Evolutionary conservation across 257 asterid species (phyloP).

Genomic region (Hygrophila difformis): DNA sequence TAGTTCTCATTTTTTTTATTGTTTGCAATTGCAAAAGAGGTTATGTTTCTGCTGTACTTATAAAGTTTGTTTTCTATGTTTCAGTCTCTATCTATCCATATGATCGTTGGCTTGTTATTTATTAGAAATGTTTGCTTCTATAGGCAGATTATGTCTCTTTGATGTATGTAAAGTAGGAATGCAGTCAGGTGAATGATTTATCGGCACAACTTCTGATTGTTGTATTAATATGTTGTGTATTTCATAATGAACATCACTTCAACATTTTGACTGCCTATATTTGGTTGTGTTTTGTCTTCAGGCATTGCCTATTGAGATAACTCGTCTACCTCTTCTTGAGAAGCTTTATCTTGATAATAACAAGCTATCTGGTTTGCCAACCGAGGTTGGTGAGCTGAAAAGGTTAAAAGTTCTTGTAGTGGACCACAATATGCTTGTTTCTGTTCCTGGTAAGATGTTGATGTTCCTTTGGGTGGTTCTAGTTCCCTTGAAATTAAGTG

Average conservation of each 20-base stretch:
- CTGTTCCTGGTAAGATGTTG: conserved; percentile 82
- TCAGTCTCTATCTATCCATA: too few relatives aligned
- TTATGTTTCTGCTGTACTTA: conserved; percentile 12
- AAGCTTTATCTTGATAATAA: conserved; percentile 88
- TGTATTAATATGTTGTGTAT: too few relatives aligned
- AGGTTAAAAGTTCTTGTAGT: conserved; percentile 84
- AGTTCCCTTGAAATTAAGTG: too few relatives aligned
- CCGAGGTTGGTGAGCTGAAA: conserved; percentile 91
- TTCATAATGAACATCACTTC: conserved; percentile 11
- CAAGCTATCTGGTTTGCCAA: conserved; percentile 80
- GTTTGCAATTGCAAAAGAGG: too few relatives aligned
- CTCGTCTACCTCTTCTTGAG: conserved; percentile 84
- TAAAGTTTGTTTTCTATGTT: too few relatives aligned
- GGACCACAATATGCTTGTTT: conserved; percentile 76
- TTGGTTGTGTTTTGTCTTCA: conserved; percentile 25
- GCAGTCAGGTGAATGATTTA: conserved; percentile 3
- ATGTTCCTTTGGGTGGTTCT: not conserved
- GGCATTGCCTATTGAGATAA: conserved; percentile 88
- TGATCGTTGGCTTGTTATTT: too few relatives aligned
- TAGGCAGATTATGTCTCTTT: conserved; percentile 6
- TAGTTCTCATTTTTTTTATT: too few relatives aligned
- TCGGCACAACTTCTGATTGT: conserved; percentile 8
- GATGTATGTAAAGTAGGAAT: not conserved
- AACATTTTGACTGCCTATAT: conserved; percentile 10
- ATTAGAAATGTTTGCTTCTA: too few relatives aligned